Conservation (phyloP, 2,329 filamentous ascomycete genomes). For the Paraconiothyrium brasiliense region DNA sequence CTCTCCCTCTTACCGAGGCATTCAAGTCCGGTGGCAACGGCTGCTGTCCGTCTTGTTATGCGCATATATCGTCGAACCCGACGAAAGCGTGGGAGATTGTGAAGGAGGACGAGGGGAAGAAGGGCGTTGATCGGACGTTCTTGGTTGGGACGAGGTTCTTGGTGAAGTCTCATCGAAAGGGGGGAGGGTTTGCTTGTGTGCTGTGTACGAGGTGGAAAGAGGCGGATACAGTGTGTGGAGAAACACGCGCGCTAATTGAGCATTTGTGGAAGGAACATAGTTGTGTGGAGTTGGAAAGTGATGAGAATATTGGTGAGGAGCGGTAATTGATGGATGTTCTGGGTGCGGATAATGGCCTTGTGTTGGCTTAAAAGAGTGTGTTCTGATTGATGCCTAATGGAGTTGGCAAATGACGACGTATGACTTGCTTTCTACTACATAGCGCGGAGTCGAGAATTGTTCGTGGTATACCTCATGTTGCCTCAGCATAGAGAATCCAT, state of each 20-base stretch:
- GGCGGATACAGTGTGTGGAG: slow-evolving; percentile 40
- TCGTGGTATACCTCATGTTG: background rate
- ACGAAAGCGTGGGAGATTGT: slow-evolving; percentile 45
- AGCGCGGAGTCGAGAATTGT: too few relatives aligned
- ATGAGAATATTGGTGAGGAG: slow-evolving; percentile 38
- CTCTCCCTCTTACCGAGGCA: slow-evolving; percentile 34
- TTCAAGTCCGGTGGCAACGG: slow-evolving; percentile 35
- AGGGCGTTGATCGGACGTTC: slow-evolving; percentile 23
- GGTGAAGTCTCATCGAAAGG: slow-evolving; percentile 43
- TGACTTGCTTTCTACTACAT: too few relatives aligned
- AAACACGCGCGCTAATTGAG: slow-evolving; percentile 38
- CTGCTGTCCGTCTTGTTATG: slow-evolving; percentile 41
- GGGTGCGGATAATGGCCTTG: too few relatives aligned
- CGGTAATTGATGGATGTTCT: background rate
- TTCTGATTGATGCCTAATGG: too few relatives aligned
- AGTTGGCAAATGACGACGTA: too few relatives aligned
- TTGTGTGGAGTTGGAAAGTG: slow-evolving; percentile 35
- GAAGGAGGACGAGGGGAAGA: slow-evolving; percentile 16
- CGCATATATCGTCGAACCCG: slow-evolving; percentile 28
- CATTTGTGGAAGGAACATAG: slow-evolving; percentile 47
- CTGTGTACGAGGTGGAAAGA: slow-evolving; percentile 37
- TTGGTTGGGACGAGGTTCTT: slow-evolving; percentile 41
- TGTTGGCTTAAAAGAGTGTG: too few relatives aligned
- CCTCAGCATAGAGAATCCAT: background rate
- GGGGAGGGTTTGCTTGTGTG: slow-evolving; percentile 42